Evolutionary conservation across 2,329 filamentous ascomycete genomes (phyloP), one percentile per base, ranked within the genome.

Genomic region (Xylariaceae sp.): DNA sequence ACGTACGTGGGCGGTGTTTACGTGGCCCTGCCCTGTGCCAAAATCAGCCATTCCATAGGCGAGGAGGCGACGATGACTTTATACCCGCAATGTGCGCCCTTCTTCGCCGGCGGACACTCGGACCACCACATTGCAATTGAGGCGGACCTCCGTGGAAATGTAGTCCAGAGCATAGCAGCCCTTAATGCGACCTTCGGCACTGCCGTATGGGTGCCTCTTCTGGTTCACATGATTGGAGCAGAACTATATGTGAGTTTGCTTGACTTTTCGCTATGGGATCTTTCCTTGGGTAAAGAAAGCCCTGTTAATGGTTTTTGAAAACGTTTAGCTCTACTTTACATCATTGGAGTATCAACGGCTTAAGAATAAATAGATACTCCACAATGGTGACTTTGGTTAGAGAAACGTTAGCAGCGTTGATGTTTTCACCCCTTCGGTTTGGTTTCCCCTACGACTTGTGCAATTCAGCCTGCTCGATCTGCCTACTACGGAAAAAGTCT

Each of bases 181-280:
- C 64, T 83, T 12, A 71, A 75, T 19, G 48, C 76, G 1, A 67
- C 64, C 1, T 85, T 84, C 56, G 80, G 79, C 3, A 73, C 77
- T 61, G 74, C 76, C 0, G 53, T 76, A 1, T 85, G 80, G 78
- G 51, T 85, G 4, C 74, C 79, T 0, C 60, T 83, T 2, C 58
- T 72, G 0, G 48, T 85, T 1, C 81, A 86, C 60, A 70, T 70
- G 7, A 48, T 80, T 26, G 74, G 72, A 0, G 69, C 76, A 0
- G 79, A 81, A 64, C 39, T 78, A 40, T 79, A 79, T 54, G 73
- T 76, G 60, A 65, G 73, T 66, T 31, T 9, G 12, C 34, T 27
- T 1, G 5, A 5, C 9, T 46, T 2, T 2, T 27, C 5, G 3
- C 31, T 6, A 6, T 3, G 1, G 3, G 4, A n/a, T 5, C 4